phyloP scores from a whole-genome alignment of 2,329 filamentous ascomycete genomes.

The Colletotrichum tropicale region DNA sequence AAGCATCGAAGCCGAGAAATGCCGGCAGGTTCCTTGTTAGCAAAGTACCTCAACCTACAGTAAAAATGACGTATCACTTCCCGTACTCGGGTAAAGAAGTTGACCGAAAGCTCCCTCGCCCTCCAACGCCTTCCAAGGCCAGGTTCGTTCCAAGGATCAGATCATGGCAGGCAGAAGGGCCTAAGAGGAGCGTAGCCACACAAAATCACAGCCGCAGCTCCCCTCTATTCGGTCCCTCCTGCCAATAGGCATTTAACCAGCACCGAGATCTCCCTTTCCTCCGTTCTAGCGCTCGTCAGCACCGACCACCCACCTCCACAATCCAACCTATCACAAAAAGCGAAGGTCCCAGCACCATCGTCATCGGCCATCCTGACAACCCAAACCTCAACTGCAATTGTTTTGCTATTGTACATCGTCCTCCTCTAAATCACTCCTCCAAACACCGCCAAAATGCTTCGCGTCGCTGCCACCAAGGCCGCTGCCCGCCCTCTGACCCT shows the following conservation, averaged over 20 bases:
- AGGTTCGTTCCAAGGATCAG: constrained; percentile 9
- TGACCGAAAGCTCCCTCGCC: not conserved
- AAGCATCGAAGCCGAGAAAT: constrained; percentile 17
- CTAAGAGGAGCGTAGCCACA: not conserved
- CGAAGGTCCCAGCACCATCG: constrained; percentile 1
- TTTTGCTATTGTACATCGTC: constrained; percentile 7
- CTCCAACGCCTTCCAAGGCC: not conserved
- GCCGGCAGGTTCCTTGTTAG: constrained; percentile 10
- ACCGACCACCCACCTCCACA: constrained; percentile 7
- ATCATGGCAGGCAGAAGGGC: constrained; percentile 1
- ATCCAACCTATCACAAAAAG: constrained; percentile 20
- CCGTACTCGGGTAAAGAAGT: constrained; percentile 4
- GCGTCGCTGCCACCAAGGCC: constrained; percentile 64
- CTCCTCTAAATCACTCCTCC: constrained; percentile 7
- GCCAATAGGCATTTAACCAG: not conserved
- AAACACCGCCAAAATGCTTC: constrained; percentile 61
- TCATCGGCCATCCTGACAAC: constrained; percentile 10
- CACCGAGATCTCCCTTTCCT: not conserved
- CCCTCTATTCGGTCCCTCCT: not conserved
- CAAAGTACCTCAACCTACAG: constrained; percentile 3
- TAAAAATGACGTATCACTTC: constrained; percentile 8
- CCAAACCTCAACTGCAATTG: not conserved
- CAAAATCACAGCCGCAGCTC: not conserved
- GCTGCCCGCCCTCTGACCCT: constrained; percentile 57
- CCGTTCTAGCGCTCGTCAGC: not conserved